These are phyloP conservation scores for Trichothecium roseum DNA, from an alignment of 2,329 filamentous ascomycete species.

Conservation along the genomic window DNA sequence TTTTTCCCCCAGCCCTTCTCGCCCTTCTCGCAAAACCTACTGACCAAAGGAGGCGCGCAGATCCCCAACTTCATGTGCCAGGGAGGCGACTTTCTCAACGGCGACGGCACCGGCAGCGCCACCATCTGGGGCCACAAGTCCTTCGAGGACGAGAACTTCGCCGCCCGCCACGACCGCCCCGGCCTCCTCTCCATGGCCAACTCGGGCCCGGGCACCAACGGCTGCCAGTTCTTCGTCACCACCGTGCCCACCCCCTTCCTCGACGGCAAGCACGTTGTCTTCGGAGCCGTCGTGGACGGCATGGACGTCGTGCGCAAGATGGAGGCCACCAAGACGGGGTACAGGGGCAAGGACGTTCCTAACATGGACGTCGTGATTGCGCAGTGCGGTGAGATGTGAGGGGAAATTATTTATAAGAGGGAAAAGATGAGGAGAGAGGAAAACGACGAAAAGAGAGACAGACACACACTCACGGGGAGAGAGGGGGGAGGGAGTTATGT, in stretches of 20 bases:
- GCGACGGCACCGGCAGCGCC: slow-evolving; percentile 80
- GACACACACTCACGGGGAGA: slow-evolving; percentile 3
- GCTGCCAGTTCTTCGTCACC: slow-evolving; percentile 96
- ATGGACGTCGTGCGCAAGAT: slow-evolving; percentile 90
- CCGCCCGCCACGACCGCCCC: slow-evolving; percentile 63
- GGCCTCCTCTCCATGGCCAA: slow-evolving; percentile 94
- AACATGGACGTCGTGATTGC: slow-evolving; percentile 74
- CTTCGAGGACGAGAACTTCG: slow-evolving; percentile 89
- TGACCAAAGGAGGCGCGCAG: slow-evolving; percentile 28
- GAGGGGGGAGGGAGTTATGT: slow-evolving; percentile 1
- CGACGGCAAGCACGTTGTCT: slow-evolving; percentile 90
- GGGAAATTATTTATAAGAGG: slow-evolving; percentile 1
- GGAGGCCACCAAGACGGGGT: slow-evolving; percentile 77
- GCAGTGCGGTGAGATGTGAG: slow-evolving; percentile 87
- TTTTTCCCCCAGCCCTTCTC: background rate
- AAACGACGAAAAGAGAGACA: slow-evolving; percentile 5
- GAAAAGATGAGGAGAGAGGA: slow-evolving; percentile 8
- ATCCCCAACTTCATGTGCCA: slow-evolving; percentile 98
- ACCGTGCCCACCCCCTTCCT: slow-evolving; percentile 79
- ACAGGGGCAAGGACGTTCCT: slow-evolving; percentile 65
- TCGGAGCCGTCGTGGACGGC: slow-evolving; percentile 80
- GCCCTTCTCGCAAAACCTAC: background rate
- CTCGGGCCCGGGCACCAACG: slow-evolving; percentile 84
- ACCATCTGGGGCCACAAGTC: slow-evolving; percentile 78
- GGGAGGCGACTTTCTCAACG: slow-evolving; percentile 89